These are phyloP conservation scores for Colletotrichum destructivum DNA, from an alignment of 2,329 filamentous ascomycete species.

Conservation along the genomic window DNA sequence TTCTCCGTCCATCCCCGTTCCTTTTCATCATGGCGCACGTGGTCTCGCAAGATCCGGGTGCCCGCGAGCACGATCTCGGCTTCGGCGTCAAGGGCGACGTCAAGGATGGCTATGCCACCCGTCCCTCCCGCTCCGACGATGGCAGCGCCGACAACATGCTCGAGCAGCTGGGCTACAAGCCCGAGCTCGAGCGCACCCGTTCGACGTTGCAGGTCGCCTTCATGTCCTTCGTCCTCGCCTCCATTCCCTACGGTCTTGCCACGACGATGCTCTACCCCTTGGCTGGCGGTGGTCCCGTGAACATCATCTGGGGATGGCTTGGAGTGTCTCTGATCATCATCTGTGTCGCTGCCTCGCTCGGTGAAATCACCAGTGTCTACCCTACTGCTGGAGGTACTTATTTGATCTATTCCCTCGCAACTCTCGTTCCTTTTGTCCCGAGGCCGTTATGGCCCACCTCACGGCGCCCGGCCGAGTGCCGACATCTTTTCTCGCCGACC, in stretches of 20 bases:
- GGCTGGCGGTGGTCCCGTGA: constrained; percentile 75
- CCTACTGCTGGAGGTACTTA: constrained; percentile 78
- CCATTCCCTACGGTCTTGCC: constrained; percentile 81
- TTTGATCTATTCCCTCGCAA: not conserved
- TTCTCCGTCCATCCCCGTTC: not conserved
- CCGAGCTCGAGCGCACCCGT: constrained; percentile 75
- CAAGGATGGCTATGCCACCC: constrained; percentile 41
- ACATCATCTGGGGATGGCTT: constrained; percentile 82
- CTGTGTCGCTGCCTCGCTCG: constrained; percentile 79
- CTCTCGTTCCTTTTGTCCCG: constrained; percentile 5
- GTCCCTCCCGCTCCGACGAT: constrained; percentile 47
- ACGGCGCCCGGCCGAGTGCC: constrained; percentile 20
- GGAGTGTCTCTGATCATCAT: constrained; percentile 78
- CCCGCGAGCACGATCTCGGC: constrained; percentile 40
- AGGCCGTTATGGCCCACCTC: constrained; percentile 3
- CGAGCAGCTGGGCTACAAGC: constrained; percentile 76
- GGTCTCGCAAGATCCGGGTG: constrained; percentile 42
- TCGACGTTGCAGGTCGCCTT: constrained; percentile 80
- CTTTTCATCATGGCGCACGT: constrained; percentile 36
- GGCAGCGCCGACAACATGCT: constrained; percentile 74
- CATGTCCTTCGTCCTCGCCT: constrained; percentile 83
- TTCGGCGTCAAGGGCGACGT: constrained; percentile 30
- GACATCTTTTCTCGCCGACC: not conserved
- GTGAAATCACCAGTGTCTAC: constrained; percentile 83
- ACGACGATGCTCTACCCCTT: constrained; percentile 80